These are phyloP conservation scores for Lycium ferocissimum DNA, from an alignment of 257 asterid genomes.

Conservation along the genomic window DNA sequence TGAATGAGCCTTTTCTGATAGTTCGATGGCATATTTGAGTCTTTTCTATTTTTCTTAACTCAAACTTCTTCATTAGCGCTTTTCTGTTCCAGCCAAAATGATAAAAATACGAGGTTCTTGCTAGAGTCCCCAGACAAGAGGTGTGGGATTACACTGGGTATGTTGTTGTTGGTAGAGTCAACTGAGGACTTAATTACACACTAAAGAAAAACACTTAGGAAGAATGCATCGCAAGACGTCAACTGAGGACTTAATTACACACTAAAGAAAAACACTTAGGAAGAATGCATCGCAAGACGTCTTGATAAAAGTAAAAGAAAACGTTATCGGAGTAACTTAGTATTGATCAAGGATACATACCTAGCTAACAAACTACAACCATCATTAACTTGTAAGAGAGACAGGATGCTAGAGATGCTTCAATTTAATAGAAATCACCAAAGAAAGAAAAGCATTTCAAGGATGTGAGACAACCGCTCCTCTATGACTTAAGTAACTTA, in stretches of 20 bases:
- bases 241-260: too few relatives aligned
- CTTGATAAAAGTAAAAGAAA: background rate
- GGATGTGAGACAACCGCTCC: background rate
- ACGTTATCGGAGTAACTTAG: background rate
- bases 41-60: too few relatives aligned
- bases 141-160: too few relatives aligned
- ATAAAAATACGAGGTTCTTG: background rate
- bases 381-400: too few relatives aligned
- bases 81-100: background rate
- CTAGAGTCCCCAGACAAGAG: background rate
- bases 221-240: background rate
- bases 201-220: background rate
- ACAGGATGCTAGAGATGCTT: background rate
- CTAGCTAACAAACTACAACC: too few relatives aligned
- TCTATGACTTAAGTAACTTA: background rate
- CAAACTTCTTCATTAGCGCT: background rate
- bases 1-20: too few relatives aligned
- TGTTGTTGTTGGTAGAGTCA: background rate
- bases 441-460: background rate
- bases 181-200: background rate
- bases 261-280: background rate
- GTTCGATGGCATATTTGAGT: background rate
- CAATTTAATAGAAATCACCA: background rate
- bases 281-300: background rate
- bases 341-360: background rate